phyloP scores from a whole-genome alignment of 768 basidiomycete genomes.

The Mycena capillaripes region DNA sequence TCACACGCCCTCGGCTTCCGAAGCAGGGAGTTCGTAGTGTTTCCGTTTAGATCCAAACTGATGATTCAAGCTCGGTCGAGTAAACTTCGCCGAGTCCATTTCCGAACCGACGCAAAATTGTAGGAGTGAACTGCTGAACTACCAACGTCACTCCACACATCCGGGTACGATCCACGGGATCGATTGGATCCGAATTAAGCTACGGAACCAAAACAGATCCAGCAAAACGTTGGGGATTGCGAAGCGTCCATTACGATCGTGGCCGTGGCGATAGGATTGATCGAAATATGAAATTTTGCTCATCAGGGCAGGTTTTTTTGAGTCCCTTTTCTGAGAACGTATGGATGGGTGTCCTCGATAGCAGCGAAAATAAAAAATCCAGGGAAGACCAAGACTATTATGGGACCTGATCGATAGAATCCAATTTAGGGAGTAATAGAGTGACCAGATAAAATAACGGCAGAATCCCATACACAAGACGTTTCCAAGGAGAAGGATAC shows the following conservation, averaged over 20 bases:
- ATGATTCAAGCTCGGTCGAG: constrained; percentile 29
- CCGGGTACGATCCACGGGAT: constrained; percentile 32
- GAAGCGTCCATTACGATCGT: constrained; percentile 26
- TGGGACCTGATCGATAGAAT: not conserved
- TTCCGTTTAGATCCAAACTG: constrained; percentile 35
- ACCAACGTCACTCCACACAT: constrained; percentile 26
- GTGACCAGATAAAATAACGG: not conserved
- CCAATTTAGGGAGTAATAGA: not conserved
- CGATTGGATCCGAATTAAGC: constrained; percentile 25
- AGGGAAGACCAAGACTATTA: not conserved
- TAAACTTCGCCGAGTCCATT: constrained; percentile 33
- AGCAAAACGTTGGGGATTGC: constrained; percentile 19
- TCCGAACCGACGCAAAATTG: constrained; percentile 24
- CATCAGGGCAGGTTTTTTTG: too few species aligned
- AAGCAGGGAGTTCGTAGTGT: constrained; percentile 26
- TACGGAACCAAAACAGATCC: constrained; percentile 25
- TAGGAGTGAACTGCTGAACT: constrained; percentile 14
- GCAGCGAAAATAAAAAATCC: not conserved
- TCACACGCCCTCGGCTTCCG: constrained; percentile 35
- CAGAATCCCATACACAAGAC: not conserved
- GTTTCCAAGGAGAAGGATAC: not conserved
- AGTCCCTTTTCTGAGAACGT: too few species aligned
- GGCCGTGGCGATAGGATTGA: constrained; percentile 32
- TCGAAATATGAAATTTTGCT: not conserved
- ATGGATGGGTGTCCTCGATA: too few species aligned